Evolutionary conservation across 2,329 filamentous ascomycete genomes (phyloP).

Genomic region (Aspergillus latus): DNA sequence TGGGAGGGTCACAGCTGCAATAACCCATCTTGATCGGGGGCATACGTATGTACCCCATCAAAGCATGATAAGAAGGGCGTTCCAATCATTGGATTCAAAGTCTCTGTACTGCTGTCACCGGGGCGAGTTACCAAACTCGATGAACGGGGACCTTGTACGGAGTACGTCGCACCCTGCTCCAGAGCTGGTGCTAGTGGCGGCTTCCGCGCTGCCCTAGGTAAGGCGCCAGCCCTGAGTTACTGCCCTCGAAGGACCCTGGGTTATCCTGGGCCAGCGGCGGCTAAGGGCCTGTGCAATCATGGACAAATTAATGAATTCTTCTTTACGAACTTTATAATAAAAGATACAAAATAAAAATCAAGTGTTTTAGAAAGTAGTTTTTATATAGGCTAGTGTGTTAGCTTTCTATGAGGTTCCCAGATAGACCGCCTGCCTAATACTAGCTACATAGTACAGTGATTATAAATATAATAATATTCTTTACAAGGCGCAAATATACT

Average conservation of each 20-base stretch:
- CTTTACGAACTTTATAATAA: too few species aligned
- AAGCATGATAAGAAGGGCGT: slow-evolving; percentile 20
- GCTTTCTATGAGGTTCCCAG: too few species aligned
- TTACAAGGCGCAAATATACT: too few species aligned
- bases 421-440: too few species aligned
- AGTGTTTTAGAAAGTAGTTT: too few species aligned
- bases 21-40: not conserved
- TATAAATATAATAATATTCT: too few species aligned
- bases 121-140: slow-evolving; percentile 1
- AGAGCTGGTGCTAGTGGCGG: slow-evolving; percentile 7
- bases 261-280: not conserved
- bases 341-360: too few species aligned
- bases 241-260: slow-evolving; percentile 7
- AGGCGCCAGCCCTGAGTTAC: slow-evolving; percentile 6
- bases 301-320: too few species aligned
- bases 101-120: slow-evolving; percentile 13
- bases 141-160: slow-evolving; percentile 1
- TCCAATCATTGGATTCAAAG: slow-evolving; percentile 15
- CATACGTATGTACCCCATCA: slow-evolving; percentile 10
- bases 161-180: slow-evolving; percentile 15
- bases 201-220: slow-evolving; percentile 11
- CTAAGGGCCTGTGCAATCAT: not conserved
- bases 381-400: too few species aligned
- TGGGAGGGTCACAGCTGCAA: not conserved
- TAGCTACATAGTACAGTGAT: too few species aligned